A percentile compares a stretch with the other conserved stretches of the same genome.
Conservation (phyloP, 805 yeast genomes). For the Ogataea degrootiae region DNA sequence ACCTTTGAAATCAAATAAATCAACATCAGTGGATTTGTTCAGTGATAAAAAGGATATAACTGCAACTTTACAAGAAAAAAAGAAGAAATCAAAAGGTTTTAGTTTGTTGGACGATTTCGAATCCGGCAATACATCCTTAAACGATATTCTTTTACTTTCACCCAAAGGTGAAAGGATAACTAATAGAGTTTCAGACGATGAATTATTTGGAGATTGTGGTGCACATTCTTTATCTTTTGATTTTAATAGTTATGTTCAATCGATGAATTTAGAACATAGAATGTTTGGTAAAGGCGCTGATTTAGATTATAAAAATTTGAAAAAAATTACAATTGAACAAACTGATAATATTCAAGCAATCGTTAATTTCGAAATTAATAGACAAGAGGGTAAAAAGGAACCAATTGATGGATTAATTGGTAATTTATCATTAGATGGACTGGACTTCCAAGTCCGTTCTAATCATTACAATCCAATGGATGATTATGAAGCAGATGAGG, state of each 20-base stretch:
- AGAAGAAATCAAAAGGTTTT: slow-evolving; percentile 4
- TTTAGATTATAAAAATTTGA: slow-evolving; percentile 21
- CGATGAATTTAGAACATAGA: slow-evolving; percentile 11
- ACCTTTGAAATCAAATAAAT: background rate
- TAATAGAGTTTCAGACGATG: background rate
- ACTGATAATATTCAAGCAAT: slow-evolving; percentile 3
- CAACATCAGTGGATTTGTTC: slow-evolving; percentile 1
- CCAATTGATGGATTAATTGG: slow-evolving; percentile 25
- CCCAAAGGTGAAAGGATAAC: too few species aligned
- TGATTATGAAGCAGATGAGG: slow-evolving; percentile 13
- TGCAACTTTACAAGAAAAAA: slow-evolving; percentile 1
- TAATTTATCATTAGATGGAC: slow-evolving; percentile 27
- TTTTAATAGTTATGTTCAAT: slow-evolving; percentile 24
- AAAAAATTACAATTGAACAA: slow-evolving; percentile 16
- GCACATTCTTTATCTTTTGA: slow-evolving; percentile 13
- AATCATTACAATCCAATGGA: slow-evolving; percentile 10
- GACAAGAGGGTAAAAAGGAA: slow-evolving; percentile 7
- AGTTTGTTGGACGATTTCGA: slow-evolving; percentile 27
- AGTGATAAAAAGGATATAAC: background rate
- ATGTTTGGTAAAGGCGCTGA: slow-evolving; percentile 8
- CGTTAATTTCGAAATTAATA: slow-evolving; percentile 4
- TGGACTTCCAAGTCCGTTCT: slow-evolving; percentile 34
- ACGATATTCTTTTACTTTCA: slow-evolving; percentile 12
- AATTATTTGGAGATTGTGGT: background rate
- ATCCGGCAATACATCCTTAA: slow-evolving; percentile 20